Evolutionary conservation across 306 rosid genomes (phyloP).

Genomic region (Rosa lucieae): DNA sequence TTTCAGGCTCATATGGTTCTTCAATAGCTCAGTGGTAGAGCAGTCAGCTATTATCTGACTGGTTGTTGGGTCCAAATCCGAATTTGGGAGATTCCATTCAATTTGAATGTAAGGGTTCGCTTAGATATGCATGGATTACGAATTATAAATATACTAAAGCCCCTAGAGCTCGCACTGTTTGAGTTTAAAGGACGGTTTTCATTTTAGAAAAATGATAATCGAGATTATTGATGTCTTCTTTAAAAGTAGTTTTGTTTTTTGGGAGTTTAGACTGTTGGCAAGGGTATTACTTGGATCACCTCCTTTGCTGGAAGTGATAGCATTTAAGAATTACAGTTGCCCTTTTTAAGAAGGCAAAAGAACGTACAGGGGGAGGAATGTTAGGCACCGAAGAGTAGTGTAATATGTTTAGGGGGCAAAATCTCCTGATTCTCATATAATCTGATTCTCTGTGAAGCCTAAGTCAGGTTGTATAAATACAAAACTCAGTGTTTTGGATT

Average conservation of each 20-base stretch:
- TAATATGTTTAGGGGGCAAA: background rate
- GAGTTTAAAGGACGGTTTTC: too few species aligned
- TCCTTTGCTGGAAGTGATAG: background rate
- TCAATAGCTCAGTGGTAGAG: background rate
- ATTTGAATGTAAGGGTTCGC: background rate
- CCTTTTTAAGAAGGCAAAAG: background rate
- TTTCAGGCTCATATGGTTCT: background rate
- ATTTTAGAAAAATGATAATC: background rate
- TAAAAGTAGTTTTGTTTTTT: background rate
- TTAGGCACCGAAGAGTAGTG: background rate
- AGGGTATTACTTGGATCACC: background rate
- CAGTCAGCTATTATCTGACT: background rate
- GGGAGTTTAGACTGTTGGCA: background rate
- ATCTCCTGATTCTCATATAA: background rate
- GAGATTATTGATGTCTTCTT: background rate
- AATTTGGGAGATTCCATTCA: background rate
- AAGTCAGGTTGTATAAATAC: background rate
- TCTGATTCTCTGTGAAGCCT: background rate
- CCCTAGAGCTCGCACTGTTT: too few species aligned
- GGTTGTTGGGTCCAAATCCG: background rate
- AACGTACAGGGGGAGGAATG: background rate
- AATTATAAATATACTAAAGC: too few species aligned
- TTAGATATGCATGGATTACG: conserved; percentile 6
- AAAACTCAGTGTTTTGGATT: background rate
- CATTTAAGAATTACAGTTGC: background rate